These are phyloP conservation scores for Naganishia onofrii DNA, from an alignment of 768 basidiomycete genomes.

Conservation along the genomic window DNA sequence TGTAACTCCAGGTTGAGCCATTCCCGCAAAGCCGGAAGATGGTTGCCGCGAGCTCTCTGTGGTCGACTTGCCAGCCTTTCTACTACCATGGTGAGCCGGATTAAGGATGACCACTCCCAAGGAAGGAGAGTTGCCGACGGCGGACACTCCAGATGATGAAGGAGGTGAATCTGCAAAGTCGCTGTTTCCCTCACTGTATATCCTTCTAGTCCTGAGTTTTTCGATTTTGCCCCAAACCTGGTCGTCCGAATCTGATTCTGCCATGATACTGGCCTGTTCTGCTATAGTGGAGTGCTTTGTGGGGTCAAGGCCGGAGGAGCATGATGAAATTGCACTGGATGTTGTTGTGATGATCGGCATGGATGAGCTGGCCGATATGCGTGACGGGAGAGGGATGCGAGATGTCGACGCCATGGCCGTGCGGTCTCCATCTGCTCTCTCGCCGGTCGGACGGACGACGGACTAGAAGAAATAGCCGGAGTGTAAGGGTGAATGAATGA, in stretches of 20 bases:
- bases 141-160: conserved; percentile 2
- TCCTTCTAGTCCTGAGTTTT: conserved; percentile 8
- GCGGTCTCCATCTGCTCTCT: conserved; percentile 4
- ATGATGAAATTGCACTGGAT: background rate
- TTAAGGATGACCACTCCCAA: background rate
- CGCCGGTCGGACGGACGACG: background rate
- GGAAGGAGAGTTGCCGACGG: background rate
- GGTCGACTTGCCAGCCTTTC: background rate
- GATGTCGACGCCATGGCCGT: conserved; percentile 18
- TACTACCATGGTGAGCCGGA: background rate
- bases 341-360: background rate
- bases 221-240: conserved; percentile 14
- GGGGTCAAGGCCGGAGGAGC: background rate
- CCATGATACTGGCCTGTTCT: background rate
- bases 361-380: conserved; percentile 12
- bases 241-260: background rate
- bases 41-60: background rate
- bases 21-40: background rate
- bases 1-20: background rate
- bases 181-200: conserved; percentile 4
- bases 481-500: too few relatives aligned
- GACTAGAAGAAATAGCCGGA: too few relatives aligned
- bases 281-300: background rate
- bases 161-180: background rate
- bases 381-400: conserved; percentile 18